Base-by-base conservation (phyloP, 805 yeast species). In the Myxozyma geophila region DNA sequence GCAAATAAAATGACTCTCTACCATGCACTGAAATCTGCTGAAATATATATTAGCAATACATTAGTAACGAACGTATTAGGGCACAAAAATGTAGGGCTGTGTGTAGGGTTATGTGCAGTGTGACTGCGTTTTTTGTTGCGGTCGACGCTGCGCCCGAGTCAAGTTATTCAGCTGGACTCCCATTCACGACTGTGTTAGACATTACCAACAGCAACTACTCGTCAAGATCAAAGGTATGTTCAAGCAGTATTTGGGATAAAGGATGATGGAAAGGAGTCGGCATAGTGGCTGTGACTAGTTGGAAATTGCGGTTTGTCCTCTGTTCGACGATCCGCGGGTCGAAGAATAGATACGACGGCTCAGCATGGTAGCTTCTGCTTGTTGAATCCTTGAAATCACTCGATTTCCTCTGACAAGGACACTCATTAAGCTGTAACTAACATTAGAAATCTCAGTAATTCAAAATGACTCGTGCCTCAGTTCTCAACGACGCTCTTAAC, bases 401-500 rank as follows among this genome's bases (percentile, higher is more conserved):
- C 40, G 54, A 39, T 56, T 47, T 56, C 59, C 49, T 52, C 19
- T 10, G 19, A 28, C 64, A 54, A 54, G 67, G 67, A 63, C 67
- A 63, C 67, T 63, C 67, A 63, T 41, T 36, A 10, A 51, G 67
- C 60, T 19, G 37, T 23, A 37, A 57, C 55, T 57, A 52, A 47
- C 43, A 10, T 54, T 47, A 23, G 17, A 33, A n/a, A 33, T 43
- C 33, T 52, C 59, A 62, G 57, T 48, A 51, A 52, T 58, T 53
- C 62, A 85, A 78, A 79, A 92, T 92, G 98, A 90, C 97, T 81
- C 92, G 98, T 86, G 86, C 97, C 74, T 92, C 98, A 76, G 98
- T 90, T 82, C 89, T 92, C 82, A 97, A 97, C 80, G 98, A 92
- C 85, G 98, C 98, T 80, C 88, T 92, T 77, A 92, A 92, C 84